Base-by-base conservation (phyloP, 2,329 filamentous ascomycete species). In the Ascomycota sp. region DNA sequence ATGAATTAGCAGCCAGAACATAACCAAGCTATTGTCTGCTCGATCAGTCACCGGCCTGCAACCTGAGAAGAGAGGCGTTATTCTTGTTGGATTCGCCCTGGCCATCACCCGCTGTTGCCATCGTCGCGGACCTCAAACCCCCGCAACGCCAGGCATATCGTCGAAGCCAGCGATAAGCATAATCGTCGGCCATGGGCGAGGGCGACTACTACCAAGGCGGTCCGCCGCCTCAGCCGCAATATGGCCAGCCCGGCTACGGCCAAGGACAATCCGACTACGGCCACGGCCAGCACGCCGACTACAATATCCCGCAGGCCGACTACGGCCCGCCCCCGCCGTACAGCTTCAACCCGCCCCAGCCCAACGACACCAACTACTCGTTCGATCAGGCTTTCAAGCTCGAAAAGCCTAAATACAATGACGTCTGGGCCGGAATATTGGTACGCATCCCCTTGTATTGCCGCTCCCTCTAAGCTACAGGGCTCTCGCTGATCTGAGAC, bases 351-450 rank as follows among this genome's bases (percentile, higher is more conserved):
- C 48, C 51, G 8, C 48, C 50, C 2, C 44, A 54, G 30, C 39
- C 46, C 21, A 46, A 52, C 25, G 49, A 50, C 31, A 59, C 64
- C 36, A 68, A 68, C 45, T 55, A 57, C 22, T 56, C 55, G 20
- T 94, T 91, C 46, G 71, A 86, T 13, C 67, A 94, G 44, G 69
- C 73, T 2, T 94, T 95, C 61, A 75, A 75, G 52, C 52, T 94
- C 30, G 68, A 80, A 30, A 73, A 60, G 38, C 82, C 82, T n/a
- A 91, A 86, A 50, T 93, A 66, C 55, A 81, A 94, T 44, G 86
- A 95, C 48, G 47, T 79, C 19, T 94, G 85, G 86, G 85, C 85
- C 4, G 83, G 77, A 4, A 56, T 91, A 25, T 56, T 94, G 45
- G 74, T 78, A 50, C 11, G 61, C 50, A 10, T 15, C 21, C 12